Base-by-base conservation (phyloP, 208 protist species). In the Wallacemonas sp. region DNA sequence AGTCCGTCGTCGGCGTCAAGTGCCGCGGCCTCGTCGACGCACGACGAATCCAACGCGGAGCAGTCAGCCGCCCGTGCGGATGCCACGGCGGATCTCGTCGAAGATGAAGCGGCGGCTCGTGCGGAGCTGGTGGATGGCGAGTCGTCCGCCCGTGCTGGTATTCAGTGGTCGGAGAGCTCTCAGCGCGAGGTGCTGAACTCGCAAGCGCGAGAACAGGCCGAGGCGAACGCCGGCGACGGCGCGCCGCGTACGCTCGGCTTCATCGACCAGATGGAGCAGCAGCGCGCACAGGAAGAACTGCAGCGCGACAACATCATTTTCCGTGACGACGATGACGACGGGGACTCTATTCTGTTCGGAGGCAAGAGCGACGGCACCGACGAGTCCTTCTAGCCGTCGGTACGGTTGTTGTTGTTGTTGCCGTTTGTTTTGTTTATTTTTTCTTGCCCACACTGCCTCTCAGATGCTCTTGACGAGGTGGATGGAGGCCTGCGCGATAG, bases 81-180 rank as follows among this genome's bases (percentile, higher is more conserved):
- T 1, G 26, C 21, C 6, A 0, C 37, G 24, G 17, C 29, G 37
- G 27, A 37, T 17, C 22, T 36, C 17, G 27, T 68, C 13, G 12
- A 38, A 15, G 41, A 50, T 13, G 84, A 91, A 38, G 71, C 65
- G 1, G 46, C 4, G 17, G 59, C 52, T 15, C 81, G 87, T 29
- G 39, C 22, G 15, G 57, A 15, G 2, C 44, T 88, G 13, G 63
- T 66, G 27, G 48, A 58, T 17, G 81, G 78, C 37, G 81, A 89
- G 61, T 61, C 82, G 4, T 71, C 57, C 29, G 65, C 37, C 1
- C 74, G 71, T 6, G 63, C 68, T 30, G 75, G 73, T 13, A 85
- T 93, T 64, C 46, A 33, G 32, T 93, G 87, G 87, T 54, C 79
- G n/a, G 76, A 78, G 15, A 73, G 72, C 24, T 80, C 66, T 17